Evolutionary conservation across 331 rosid genomes (phyloP).

Genomic region (Dryas integrifolia): DNA sequence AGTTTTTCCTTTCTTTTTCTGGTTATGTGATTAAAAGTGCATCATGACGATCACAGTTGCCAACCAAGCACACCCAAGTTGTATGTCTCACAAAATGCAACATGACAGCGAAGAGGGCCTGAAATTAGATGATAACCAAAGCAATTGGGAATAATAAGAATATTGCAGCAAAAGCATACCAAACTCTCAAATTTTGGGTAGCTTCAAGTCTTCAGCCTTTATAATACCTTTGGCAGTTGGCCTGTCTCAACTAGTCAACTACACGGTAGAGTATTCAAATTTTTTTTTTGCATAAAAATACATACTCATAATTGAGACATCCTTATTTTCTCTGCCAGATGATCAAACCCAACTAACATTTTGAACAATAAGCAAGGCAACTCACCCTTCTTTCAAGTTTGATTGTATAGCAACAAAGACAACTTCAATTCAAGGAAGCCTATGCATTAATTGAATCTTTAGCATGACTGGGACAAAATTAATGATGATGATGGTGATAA

Average conservation of each 20-base stretch:
- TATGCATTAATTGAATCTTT: neutral
- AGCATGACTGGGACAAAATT: neutral
- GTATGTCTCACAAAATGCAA: conserved; percentile 4
- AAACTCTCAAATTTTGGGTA: neutral
- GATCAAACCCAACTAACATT: conserved; percentile 1
- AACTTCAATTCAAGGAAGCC: neutral
- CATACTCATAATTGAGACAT: neutral
- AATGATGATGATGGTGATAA: too few species aligned
- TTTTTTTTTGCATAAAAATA: neutral
- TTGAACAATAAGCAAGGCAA: neutral
- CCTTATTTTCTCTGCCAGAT: neutral
- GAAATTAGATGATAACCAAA: neutral
- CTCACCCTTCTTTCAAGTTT: neutral
- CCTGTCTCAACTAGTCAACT: conserved; percentile 10
- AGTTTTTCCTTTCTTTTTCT: too few species aligned
- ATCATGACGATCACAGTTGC: too few species aligned
- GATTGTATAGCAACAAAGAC: neutral
- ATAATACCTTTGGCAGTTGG: neutral
- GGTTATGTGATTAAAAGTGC: too few species aligned
- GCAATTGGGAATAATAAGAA: neutral
- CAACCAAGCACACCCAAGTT: conserved; percentile 4
- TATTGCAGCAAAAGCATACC: neutral
- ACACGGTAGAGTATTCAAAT: neutral
- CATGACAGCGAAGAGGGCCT: neutral
- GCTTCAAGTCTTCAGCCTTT: neutral